A percentile compares a stretch with the other conserved stretches of the same genome.
These are phyloP conservation scores for Chalciporus pseudorubinellus DNA, from an alignment of 768 basidiomycete species.

Conservation along the genomic window DNA sequence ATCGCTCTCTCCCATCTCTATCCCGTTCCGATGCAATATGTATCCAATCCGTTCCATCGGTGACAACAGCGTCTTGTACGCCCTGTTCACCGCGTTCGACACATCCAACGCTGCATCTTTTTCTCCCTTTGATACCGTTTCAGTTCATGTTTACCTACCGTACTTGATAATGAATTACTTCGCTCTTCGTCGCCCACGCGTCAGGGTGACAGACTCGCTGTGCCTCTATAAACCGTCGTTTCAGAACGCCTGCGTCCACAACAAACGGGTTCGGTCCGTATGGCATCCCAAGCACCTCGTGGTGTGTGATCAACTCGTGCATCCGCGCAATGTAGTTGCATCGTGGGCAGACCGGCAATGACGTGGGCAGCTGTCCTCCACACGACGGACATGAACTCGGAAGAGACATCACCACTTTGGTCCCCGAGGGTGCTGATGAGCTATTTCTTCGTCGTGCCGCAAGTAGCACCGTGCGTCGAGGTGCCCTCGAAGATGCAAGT, in stretches of 20 bases:
- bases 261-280: conserved; percentile 66
- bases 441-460: not conserved
- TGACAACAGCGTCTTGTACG: conserved; percentile 71
- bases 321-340: conserved; percentile 68
- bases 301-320: conserved; percentile 53
- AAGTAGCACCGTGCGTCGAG: not conserved
- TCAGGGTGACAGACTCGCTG: conserved; percentile 87
- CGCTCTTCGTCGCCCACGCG: conserved; percentile 67
- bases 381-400: conserved; percentile 59
- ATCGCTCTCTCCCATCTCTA: conserved; percentile 64
- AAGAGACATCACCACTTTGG: conserved; percentile 2
- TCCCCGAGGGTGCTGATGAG: not conserved
- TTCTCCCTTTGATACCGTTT: conserved; percentile 20
- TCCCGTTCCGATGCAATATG: conserved; percentile 63
- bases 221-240: conserved; percentile 62
- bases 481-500: not conserved
- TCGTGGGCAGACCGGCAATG: conserved; percentile 70
- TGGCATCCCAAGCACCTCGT: conserved; percentile 66
- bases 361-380: conserved; percentile 52
- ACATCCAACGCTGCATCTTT: conserved; percentile 31
- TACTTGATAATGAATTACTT: conserved; percentile 38
- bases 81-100: conserved; percentile 78
- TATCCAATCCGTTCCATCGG: conserved; percentile 81
- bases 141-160: conserved; percentile 4
- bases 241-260: conserved; percentile 59